Evolutionary conservation across 352 stramenopile species (phyloP), one percentile per base, ranked within the genome.

Genomic region (Peronosclerospora sorghi): DNA sequence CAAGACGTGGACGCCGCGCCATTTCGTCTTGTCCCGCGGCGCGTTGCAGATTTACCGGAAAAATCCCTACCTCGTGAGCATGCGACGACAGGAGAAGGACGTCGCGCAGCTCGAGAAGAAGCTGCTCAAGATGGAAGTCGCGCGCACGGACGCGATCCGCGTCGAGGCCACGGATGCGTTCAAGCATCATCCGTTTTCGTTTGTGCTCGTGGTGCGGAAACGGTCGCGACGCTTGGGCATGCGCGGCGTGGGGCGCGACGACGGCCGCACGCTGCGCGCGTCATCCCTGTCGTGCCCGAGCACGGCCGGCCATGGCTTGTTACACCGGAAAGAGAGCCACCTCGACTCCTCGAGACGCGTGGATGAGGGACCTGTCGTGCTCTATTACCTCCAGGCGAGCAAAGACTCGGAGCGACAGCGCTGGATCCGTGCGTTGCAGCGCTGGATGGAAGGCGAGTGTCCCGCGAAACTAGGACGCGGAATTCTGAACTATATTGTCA

Each of bases 401-500:
- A 62, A 64, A 7, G 73, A 88, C 21, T 49, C 56, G 6, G 78
- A 91, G 46, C 67, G 78, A 19, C 62, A 78, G 38, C 70, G 78
- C 18, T 91, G 78, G 78, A 65, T 91, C 18, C 62, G 68, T 35
- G 65, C 68, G 13, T 46, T 91, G 37, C 65, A 82, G 43, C 68
- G 71, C 37, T 88, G 76, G 76, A 77, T 88, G 36, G 67, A 87
- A 38, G 62, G 65, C 32, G 68, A 74, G 45, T 65, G 48, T 14
- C 69, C 69, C 1, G 50, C 75, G 1, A 68, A 74, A 29, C 48
- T 84, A 15, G 69, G 73, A 34, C 71, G 64, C 40, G 60, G 51
- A 2, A 81, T 88, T 38, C 56, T 82, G 24, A 64, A 80, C 38
- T 88, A 83, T 36, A 74, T 88, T 57, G 66, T 86, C 19, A 81